Evolutionary conservation across 176 grass and related monocot species (phyloP).

Genomic region (Oryza meyeriana): DNA sequence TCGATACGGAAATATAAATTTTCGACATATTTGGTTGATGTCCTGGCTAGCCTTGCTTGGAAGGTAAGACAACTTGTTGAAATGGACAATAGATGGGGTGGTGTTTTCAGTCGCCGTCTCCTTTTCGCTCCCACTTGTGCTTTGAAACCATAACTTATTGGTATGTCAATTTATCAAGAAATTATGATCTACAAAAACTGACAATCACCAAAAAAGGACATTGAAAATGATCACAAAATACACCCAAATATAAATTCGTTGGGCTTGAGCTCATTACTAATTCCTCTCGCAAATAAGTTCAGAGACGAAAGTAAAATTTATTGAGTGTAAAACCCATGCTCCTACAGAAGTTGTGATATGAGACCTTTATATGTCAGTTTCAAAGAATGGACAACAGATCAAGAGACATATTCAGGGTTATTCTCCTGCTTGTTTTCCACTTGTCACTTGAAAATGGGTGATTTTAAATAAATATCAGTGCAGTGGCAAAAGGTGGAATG

Average conservation of each 20-base stretch:
- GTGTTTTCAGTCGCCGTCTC: not conserved
- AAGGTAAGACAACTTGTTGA: slow-evolving; percentile 19
- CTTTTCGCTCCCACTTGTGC: not conserved
- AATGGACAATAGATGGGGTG: not conserved
- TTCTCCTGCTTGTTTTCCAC: not conserved
- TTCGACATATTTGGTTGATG: not conserved
- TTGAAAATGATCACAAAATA: not conserved
- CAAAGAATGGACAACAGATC: not conserved
- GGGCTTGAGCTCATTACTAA: not conserved
- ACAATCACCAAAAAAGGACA: not conserved
- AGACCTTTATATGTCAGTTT: not conserved
- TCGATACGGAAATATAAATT: not conserved
- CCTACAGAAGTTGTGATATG: not conserved
- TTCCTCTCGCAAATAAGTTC: not conserved
- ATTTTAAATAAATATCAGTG: not conserved
- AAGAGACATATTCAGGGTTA: not conserved
- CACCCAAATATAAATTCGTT: not conserved
- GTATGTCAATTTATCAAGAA: not conserved
- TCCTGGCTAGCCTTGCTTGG: not conserved
- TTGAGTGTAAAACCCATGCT: not conserved
- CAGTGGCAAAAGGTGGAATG: not conserved
- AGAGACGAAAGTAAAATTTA: too few relatives aligned
- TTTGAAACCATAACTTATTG: not conserved
- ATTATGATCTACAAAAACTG: not conserved
- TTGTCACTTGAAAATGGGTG: not conserved